Base-by-base conservation (phyloP, 192 early-diverging fungal species). In the Coemansia erecta region DNA sequence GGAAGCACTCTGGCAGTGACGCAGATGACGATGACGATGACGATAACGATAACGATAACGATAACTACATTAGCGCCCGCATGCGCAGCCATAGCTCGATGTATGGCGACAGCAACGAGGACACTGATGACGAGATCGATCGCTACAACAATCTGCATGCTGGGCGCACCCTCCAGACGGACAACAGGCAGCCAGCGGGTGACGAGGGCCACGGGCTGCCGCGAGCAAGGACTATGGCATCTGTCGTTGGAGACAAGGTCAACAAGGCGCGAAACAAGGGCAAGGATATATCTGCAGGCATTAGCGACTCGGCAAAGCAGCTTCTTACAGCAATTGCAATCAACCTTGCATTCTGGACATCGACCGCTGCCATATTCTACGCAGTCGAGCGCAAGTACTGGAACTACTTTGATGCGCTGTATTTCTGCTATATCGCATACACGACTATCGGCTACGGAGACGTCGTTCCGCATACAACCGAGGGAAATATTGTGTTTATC, bases 401-500 rank as follows among this genome's bases (percentile, higher is more conserved):
- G 77, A 43, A 33, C 42, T 82, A 74, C 57, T 82, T 74, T 67
- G 68, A 77, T 18, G 71, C 75, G 7, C 37, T 82, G 63, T 82
- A 68, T 28, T 82, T 77, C 62, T 77, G 80, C 55, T 82, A 77
- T 46, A 71, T 82, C 14, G 67, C 80, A 8, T 82, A 68, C 35
- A 82, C 80, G 24, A 82, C 80, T 47, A 82, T 82, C 22, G 80
- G 80, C 12, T 82, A 78, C 28, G 80, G 80, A 18, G 74, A 82
- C 47, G 28, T 68, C 21, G 65, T 69, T 15, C 74, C 75, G 4
- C 39, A 53, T 8, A 63, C 71, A 13, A 70, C 71, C 31, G 63
- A 67, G n/a, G 71, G 70, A 17, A 63, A 65, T 41, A 57, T 82
- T 22, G 62, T 67, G 17, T 82, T 78, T 23, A 78, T 82, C 61